Percentiles rank a stretch among this genome's conserved stretches.
These are phyloP conservation scores for Ophiostoma novo-ulmi DNA, from an alignment of 2,329 filamentous ascomycete species.

Conservation along the genomic window DNA sequence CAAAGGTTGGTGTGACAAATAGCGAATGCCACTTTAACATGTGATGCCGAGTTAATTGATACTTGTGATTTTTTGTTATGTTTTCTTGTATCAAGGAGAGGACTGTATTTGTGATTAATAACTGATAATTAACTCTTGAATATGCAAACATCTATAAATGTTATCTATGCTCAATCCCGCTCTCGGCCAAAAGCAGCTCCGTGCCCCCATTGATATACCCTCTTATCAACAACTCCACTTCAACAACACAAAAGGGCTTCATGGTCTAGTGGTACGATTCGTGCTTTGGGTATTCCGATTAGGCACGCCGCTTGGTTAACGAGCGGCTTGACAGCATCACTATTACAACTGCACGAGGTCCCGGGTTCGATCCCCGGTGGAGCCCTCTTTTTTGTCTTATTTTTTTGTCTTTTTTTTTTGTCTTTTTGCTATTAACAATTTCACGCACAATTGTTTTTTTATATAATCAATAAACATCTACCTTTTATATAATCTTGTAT, in stretches of 20 bases:
- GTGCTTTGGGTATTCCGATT: constrained; percentile 16
- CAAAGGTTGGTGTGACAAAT: too few species aligned
- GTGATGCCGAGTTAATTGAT: not conserved
- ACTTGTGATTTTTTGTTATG: too few species aligned
- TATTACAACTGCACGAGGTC: constrained; percentile 18
- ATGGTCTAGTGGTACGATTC: constrained; percentile 20
- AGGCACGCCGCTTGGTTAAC: constrained; percentile 1
- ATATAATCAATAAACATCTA: not conserved
- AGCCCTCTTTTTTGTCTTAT: constrained; percentile 8
- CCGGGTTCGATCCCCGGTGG: constrained; percentile 19
- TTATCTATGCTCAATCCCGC: too few species aligned
- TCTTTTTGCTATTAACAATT: not conserved
- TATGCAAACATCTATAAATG: too few species aligned
- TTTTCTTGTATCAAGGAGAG: too few species aligned
- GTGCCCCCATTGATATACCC: not conserved
- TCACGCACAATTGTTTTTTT: not conserved
- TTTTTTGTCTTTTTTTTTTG: not conserved
- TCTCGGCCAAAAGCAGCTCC: too few species aligned
- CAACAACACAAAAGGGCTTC: constrained; percentile 9
- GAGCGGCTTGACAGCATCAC: not conserved
- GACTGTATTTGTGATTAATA: too few species aligned
- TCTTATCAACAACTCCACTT: not conserved
- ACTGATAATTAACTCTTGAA: too few species aligned
- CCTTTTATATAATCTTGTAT: not conserved
- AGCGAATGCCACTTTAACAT: not conserved